Evolutionary conservation across 352 stramenopile genomes (phyloP).

Genomic region (Globisporangium nodosum): DNA sequence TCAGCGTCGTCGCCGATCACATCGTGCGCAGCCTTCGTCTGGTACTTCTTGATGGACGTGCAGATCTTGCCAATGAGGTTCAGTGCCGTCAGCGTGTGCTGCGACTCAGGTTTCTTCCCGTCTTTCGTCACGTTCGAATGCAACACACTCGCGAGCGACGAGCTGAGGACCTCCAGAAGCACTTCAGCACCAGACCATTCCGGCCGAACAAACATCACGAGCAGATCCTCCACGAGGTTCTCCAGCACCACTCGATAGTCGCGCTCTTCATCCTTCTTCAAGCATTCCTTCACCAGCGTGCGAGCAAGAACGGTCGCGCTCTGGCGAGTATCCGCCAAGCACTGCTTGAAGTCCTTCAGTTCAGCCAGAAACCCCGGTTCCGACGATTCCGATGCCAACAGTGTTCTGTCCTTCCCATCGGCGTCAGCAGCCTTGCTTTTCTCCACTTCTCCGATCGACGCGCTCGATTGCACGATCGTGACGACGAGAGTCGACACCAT

Average conservation of each 20-base stretch:
- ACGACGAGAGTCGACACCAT: conserved; percentile 68
- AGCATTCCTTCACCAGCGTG: conserved; percentile 58
- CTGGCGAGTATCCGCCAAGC: conserved; percentile 29
- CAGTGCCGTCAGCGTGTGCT: conserved; percentile 60
- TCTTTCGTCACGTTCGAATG: conserved; percentile 50
- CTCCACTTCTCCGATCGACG: conserved; percentile 13
- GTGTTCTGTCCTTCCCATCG: conserved; percentile 8
- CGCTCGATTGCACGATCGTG: conserved; percentile 51
- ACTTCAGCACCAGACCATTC: conserved; percentile 75
- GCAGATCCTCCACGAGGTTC: conserved; percentile 80
- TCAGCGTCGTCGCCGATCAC: conserved; percentile 41
- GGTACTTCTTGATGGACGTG: conserved; percentile 55
- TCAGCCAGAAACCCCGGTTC: conserved; percentile 15
- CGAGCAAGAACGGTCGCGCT: conserved; percentile 40
- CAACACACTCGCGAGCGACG: conserved; percentile 60
- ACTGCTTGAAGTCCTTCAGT: conserved; percentile 10
- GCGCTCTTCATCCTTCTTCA: conserved; percentile 79
- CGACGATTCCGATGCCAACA: conserved; percentile 16
- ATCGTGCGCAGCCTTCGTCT: conserved; percentile 29
- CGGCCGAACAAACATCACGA: conserved; percentile 73
- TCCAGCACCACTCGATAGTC: conserved; percentile 73
- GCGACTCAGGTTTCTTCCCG: conserved; percentile 56
- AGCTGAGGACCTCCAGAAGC: conserved; percentile 64
- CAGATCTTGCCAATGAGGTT: conserved; percentile 77
- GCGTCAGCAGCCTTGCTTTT: conserved; percentile 2